A percentile compares a stretch with the other conserved stretches of the same genome.
Evolutionary conservation across 495 filamentous ascomycete genomes (phyloP).

Genomic region (Aspergillus olivimuriae): DNA sequence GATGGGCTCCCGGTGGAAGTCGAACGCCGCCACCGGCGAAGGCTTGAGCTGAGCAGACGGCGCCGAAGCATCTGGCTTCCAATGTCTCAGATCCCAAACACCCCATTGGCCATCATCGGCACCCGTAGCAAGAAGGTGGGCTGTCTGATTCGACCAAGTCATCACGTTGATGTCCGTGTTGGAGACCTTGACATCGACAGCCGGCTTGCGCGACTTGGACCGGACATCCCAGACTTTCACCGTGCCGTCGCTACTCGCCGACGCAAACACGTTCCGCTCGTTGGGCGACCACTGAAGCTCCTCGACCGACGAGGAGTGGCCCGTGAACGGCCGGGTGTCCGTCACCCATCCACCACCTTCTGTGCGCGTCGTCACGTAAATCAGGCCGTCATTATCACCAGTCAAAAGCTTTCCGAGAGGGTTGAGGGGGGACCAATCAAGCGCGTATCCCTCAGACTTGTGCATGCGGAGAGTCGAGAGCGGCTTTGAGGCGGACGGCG

Average conservation of each 20-base stretch:
- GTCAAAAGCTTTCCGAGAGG: slow-evolving; percentile 78
- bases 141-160: slow-evolving; percentile 82
- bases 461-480: slow-evolving; percentile 82
- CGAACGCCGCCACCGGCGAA: slow-evolving; percentile 77
- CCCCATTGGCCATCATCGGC: slow-evolving; percentile 93
- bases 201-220: slow-evolving; percentile 76
- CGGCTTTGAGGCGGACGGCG: slow-evolving; percentile 77
- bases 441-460: slow-evolving; percentile 85
- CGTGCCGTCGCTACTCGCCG: slow-evolving; percentile 86
- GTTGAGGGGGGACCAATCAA: slow-evolving; percentile 86
- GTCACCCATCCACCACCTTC: slow-evolving; percentile 85
- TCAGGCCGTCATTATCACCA: slow-evolving; percentile 82
- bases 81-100: slow-evolving; percentile 93
- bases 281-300: slow-evolving; percentile 94
- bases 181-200: slow-evolving; percentile 78
- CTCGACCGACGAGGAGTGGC: slow-evolving; percentile 81
- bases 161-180: slow-evolving; percentile 89
- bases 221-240: slow-evolving; percentile 94
- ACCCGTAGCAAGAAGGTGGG: slow-evolving; percentile 84
- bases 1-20: slow-evolving; percentile 92
- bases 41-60: slow-evolving; percentile 39
- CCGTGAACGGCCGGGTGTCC: slow-evolving; percentile 70
- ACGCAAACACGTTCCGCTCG: slow-evolving; percentile 87
- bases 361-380: slow-evolving; percentile 78
- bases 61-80: slow-evolving; percentile 62